Evolutionary conservation across 441 rosid species (phyloP), one percentile per base, ranked within the genome.

Genomic region (Manihot esculenta): DNA sequence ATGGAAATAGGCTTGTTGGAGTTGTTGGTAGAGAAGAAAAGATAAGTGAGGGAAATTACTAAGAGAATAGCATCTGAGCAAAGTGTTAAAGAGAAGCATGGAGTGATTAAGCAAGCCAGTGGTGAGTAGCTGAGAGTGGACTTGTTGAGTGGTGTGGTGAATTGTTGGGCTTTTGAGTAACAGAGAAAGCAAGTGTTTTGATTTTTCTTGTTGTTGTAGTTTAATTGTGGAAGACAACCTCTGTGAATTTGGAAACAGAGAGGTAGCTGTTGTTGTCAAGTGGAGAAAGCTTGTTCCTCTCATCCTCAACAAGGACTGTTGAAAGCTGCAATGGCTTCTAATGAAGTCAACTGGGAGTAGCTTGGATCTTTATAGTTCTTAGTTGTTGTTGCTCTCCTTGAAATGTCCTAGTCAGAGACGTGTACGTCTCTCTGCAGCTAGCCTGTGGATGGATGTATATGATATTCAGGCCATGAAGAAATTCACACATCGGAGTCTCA

Each of bases 1-100:
- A 66, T 66, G 49, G 65, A 56, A 70, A 55, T 83, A 72, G 47
- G 69, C 33, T 21, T 83, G 77, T 49, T 76, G 92, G 73, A 82
- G 79, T 74, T 90, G 87, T 33, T 69, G 74, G 80, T 78, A 84
- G 64, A 90, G 80, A 33, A 80, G 79, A 76, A 89, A 75, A 70
- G 89, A 79, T 6, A 74, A 78, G 20, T 53, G 79, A 61, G 92
- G 92, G 2, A 67, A 69, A 44, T 76, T 78, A 24, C 77, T 44
- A 2, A 79, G 76, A n/a, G 88, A 83, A 79, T 94, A 94, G 72
- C 82, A 78, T 55, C 89, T 86, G 38, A 94, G 83, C 49, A 90
- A 66, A 68, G 84, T 63, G 82, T 86, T 89, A 77, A 88, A 90
- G 51, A 84, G 81, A 10, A 41, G 70, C 24, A 84, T 56, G 35